Conservation (phyloP, 2,329 filamentous ascomycete species). For the Sordariomycetes sp. region DNA sequence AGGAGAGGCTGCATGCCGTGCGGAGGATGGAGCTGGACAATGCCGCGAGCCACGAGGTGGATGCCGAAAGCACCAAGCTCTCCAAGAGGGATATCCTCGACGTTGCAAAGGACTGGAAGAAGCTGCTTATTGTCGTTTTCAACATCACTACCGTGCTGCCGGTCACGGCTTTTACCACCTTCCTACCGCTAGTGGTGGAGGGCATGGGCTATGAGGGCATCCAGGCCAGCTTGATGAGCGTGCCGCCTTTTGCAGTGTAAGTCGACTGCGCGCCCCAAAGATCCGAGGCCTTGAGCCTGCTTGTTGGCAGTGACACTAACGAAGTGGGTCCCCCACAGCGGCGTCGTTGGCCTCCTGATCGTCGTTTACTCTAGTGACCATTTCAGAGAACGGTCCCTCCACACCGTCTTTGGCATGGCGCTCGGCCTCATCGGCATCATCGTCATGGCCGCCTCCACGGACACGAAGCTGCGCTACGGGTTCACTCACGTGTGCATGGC, state of each 20-base stretch:
- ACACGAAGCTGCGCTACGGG: slow-evolving; percentile 11
- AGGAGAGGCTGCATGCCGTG: neutral
- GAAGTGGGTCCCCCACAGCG: slow-evolving; percentile 2
- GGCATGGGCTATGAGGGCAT: slow-evolving; percentile 3
- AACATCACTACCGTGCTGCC: slow-evolving; percentile 1
- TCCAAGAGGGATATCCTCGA: neutral
- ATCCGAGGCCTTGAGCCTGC: neutral
- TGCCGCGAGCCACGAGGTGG: neutral
- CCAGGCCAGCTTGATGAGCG: neutral
- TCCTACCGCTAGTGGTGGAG: neutral
- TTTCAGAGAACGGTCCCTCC: slow-evolving; percentile 11
- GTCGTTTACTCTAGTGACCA: slow-evolving; percentile 11
- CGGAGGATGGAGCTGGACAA: slow-evolving; percentile 1
- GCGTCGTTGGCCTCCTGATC: slow-evolving; percentile 5
- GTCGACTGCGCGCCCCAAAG: neutral
- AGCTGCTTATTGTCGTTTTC: slow-evolving; percentile 1
- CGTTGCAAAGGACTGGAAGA: slow-evolving; percentile 2
- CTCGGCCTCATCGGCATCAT: slow-evolving; percentile 11
- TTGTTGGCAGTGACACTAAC: neutral
- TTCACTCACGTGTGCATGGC: slow-evolving; percentile 13
- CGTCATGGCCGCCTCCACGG: slow-evolving; percentile 11
- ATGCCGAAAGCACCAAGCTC: neutral
- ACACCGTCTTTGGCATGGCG: slow-evolving; percentile 10
- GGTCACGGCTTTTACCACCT: slow-evolving; percentile 1
- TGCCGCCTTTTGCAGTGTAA: slow-evolving; percentile 6